A percentile compares a stretch with the other conserved stretches of the same genome.
Conservation (phyloP, 2,329 filamentous ascomycete species). For the Xenosphaeropsis pyriputrescens region DNA sequence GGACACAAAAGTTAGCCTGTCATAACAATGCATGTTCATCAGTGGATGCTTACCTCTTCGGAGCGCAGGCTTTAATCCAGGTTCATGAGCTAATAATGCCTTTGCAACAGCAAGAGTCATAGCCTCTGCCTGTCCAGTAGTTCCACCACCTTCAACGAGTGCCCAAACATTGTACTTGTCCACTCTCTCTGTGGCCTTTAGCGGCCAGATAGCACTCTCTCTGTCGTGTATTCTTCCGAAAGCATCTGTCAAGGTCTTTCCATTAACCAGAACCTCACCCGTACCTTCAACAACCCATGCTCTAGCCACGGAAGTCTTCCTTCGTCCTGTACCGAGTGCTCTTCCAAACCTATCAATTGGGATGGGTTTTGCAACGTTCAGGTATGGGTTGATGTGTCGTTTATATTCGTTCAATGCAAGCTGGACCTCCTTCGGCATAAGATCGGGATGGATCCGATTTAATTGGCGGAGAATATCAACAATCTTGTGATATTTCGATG, state of each 20-base stretch:
- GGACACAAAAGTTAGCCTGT: neutral
- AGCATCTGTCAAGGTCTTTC: constrained; percentile 64
- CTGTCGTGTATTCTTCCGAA: constrained; percentile 87
- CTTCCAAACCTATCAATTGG: constrained; percentile 64
- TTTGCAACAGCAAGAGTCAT: constrained; percentile 82
- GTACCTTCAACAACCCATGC: constrained; percentile 87
- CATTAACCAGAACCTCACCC: constrained; percentile 82
- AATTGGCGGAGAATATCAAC: constrained; percentile 63
- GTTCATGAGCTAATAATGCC: constrained; percentile 81
- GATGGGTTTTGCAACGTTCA: constrained; percentile 45
- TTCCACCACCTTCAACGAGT: constrained; percentile 69
- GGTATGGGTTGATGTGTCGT: constrained; percentile 57
- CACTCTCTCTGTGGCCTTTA: constrained; percentile 67
- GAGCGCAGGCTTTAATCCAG: constrained; percentile 73
- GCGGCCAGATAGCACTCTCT: constrained; percentile 84
- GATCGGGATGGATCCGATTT: constrained; percentile 68
- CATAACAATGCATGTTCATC: constrained; percentile 1
- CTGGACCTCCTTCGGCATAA: constrained; percentile 58
- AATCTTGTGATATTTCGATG: constrained; percentile 65
- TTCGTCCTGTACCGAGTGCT: constrained; percentile 65
- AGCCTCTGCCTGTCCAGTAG: constrained; percentile 90
- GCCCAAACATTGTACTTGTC: constrained; percentile 98
- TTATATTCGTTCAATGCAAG: constrained; percentile 55
- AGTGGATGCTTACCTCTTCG: constrained; percentile 59
- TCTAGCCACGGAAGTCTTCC: constrained; percentile 76